Conservation (phyloP, 345 rosid species). For the Zanthoxylum bungeanum region DNA sequence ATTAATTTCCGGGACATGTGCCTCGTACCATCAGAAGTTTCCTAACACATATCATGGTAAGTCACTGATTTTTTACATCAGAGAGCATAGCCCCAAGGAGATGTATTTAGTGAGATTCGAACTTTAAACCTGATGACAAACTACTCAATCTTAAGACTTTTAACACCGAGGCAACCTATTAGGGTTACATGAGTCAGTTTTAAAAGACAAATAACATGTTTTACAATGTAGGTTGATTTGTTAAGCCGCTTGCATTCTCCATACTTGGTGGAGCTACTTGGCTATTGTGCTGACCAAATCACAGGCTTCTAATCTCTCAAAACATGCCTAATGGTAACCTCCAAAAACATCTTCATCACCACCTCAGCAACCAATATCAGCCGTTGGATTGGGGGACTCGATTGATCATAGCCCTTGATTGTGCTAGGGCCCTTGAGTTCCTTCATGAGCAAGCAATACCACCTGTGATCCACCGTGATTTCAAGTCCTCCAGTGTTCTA, state of each 20-base stretch:
- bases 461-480: slow-evolving; percentile 78
- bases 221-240: slow-evolving; percentile 68
- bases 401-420: slow-evolving; percentile 76
- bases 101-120: no score
- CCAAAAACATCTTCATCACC: slow-evolving; percentile 53
- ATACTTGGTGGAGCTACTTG: slow-evolving; percentile 76
- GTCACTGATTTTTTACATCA: no score
- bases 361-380: slow-evolving; percentile 26
- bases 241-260: slow-evolving; percentile 78
- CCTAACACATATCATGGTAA: no score
- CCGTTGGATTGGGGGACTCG: slow-evolving; percentile 74
- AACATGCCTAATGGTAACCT: slow-evolving; percentile 76
- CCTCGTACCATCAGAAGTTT: no score
- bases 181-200: no score
- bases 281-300: slow-evolving; percentile 92
- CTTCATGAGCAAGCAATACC: slow-evolving; percentile 68
- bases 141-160: no score
- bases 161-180: no score
- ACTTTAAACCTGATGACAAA: no score
- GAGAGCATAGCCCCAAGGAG: no score
- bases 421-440: slow-evolving; percentile 81
- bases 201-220: not conserved
- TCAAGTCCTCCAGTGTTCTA: slow-evolving; percentile 71
- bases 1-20: no score
- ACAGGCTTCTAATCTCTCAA: slow-evolving; percentile 68